These are phyloP conservation scores for Letharia columbiana DNA, from an alignment of 495 filamentous ascomycete species.

Conservation along the genomic window DNA sequence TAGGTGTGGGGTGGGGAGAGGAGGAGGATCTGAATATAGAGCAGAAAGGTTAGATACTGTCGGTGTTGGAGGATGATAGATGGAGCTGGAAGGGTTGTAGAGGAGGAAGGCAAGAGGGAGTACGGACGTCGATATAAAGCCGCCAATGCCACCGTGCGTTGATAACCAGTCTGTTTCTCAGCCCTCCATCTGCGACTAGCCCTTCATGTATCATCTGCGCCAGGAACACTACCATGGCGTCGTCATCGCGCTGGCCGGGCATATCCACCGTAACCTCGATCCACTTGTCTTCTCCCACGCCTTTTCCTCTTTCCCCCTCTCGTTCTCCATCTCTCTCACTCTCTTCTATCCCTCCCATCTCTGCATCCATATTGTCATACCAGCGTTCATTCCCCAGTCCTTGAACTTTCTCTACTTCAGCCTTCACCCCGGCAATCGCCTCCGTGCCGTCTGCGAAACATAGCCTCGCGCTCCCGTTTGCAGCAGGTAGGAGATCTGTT, in stretches of 20 bases:
- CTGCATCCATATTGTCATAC: slow-evolving; percentile 19
- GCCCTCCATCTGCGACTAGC: slow-evolving; percentile 62
- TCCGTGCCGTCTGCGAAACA: slow-evolving; percentile 94
- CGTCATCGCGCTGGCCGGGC: slow-evolving; percentile 60
- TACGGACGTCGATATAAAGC: slow-evolving; percentile 83
- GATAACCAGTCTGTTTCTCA: slow-evolving; percentile 68
- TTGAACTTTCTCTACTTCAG: slow-evolving; percentile 70
- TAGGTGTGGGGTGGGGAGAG: slow-evolving; percentile 80
- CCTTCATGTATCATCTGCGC: slow-evolving; percentile 82
- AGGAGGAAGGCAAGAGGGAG: neutral
- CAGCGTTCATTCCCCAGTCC: slow-evolving; percentile 12
- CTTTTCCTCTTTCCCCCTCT: slow-evolving; percentile 29
- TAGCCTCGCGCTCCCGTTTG: slow-evolving; percentile 86
- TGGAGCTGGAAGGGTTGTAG: slow-evolving; percentile 10
- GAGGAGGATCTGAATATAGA: slow-evolving; percentile 62
- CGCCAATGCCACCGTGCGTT: slow-evolving; percentile 92
- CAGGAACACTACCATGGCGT: slow-evolving; percentile 80
- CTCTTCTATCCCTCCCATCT: slow-evolving; percentile 25
- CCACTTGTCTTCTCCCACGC: slow-evolving; percentile 26
- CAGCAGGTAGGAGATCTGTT: slow-evolving; percentile 74
- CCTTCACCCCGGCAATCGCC: slow-evolving; percentile 90
- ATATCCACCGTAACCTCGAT: slow-evolving; percentile 32
- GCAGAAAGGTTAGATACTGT: neutral
- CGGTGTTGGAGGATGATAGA: neutral
- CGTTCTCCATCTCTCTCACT: slow-evolving; percentile 26